Evolutionary conservation across 2,329 filamentous ascomycete species (phyloP).

Genomic region (Microdochium bolleyi): DNA sequence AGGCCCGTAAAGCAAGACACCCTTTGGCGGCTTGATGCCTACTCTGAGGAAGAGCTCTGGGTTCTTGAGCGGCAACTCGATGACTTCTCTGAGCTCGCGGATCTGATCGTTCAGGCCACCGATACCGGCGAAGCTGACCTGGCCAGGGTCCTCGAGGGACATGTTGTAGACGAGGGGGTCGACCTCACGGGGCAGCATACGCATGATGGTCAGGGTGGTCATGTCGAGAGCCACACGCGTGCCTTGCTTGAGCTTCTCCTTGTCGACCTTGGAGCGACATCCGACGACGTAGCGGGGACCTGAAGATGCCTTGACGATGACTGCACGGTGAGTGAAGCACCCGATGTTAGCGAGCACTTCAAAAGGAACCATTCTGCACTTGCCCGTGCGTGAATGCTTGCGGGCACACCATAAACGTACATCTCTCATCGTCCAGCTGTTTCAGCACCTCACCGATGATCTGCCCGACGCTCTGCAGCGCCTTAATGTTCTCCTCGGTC

Average conservation of each 20-base stretch:
- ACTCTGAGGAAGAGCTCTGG: conserved; percentile 95
- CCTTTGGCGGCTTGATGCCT: conserved; percentile 98
- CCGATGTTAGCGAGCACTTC: background rate
- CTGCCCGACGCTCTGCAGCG: conserved; percentile 95
- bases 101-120: conserved; percentile 98
- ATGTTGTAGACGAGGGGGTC: conserved; percentile 99
- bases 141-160: conserved; percentile 95
- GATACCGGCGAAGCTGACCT: conserved; percentile 96
- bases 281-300: conserved; percentile 97
- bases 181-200: conserved; percentile 97
- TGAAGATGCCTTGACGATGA: conserved; percentile 97
- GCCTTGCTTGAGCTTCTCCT: conserved; percentile 93
- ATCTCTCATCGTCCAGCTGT: conserved; percentile 97
- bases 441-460: conserved; percentile 99
- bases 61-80: conserved; percentile 96
- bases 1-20: conserved; percentile 90
- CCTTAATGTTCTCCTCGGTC: conserved; percentile 99
- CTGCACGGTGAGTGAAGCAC: conserved; percentile 33
- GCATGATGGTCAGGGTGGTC: conserved; percentile 99
- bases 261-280: conserved; percentile 97
- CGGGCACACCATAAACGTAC: conserved; percentile 43
- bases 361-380: background rate
- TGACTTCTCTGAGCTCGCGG: conserved; percentile 91
- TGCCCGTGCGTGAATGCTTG: background rate
- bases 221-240: conserved; percentile 96